Base-by-base conservation (phyloP, 2,329 filamentous ascomycete genomes). In the Colletotrichum melonis region DNA sequence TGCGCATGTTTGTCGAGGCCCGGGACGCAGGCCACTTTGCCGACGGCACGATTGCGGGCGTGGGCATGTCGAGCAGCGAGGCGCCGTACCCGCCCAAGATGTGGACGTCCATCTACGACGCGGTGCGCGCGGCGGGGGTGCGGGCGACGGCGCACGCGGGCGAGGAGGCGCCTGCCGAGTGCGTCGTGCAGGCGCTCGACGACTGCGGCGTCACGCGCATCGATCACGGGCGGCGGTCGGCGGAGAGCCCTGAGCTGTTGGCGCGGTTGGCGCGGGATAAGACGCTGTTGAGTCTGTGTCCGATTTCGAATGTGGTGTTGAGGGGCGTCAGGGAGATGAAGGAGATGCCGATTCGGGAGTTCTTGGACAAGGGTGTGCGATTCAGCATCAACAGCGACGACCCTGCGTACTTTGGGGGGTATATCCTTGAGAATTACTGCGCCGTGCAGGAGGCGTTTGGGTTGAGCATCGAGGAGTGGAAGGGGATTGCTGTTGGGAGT, bases 341-440 rank as follows among this genome's bases (percentile, higher is more conserved):
- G 11, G 79, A 81, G 6, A 85, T 86, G 12, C 92, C 93, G 0
- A 87, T 94, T 72, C 85, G 90, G 16, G 84, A 82, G 65, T 92
- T 94, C 76, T 81, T 94, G 24, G 88, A 93, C 54, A 84, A 84
- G 6, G 90, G 91, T 0, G 90, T 94, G 52, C 86, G 84, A 74
- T 94, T 94, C 81, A 92, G 90, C 69, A 89, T 95, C 80, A 94
- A 94, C 81, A 92, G 90, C 76, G 92, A 94, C 78, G 92, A 94
- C 78, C 92, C 92, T 72, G 92, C 91, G 12, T 94, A 94, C 79
- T 95, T 95, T 83, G 92, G 92, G 3, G 92, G 90, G 0, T 95
- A 94, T 80, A 89, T 95, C 66, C 83, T 93, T 64, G 92, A 93
- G 77, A 95, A 95, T 76, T 95, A 93, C 82, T 92, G 90, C 77